phyloP scores from a whole-genome alignment of 2,329 filamentous ascomycete genomes.

The Fusarium nelsonii region DNA sequence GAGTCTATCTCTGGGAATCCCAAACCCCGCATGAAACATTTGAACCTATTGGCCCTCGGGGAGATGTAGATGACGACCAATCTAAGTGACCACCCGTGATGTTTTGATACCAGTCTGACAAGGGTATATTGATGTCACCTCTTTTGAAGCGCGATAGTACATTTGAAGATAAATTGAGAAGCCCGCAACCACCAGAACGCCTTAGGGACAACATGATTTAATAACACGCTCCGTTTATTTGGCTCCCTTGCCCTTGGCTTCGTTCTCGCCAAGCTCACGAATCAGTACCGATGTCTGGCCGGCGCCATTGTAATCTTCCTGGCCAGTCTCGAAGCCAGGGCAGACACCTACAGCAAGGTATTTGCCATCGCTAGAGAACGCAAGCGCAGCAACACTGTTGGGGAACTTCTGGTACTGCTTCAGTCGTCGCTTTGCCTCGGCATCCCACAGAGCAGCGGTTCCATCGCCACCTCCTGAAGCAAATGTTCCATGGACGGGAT shows the following conservation, averaged over 20 bases:
- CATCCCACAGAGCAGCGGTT: constrained; percentile 94
- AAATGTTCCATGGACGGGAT: constrained; percentile 85
- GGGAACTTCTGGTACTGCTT: constrained; percentile 89
- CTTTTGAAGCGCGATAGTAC: constrained; percentile 36
- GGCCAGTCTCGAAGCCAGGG: constrained; percentile 88
- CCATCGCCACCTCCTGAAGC: constrained; percentile 91
- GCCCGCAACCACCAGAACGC: constrained; percentile 50
- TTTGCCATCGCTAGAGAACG: constrained; percentile 82
- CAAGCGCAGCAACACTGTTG: constrained; percentile 80
- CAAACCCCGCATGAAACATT: background rate
- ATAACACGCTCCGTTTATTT: constrained; percentile 62
- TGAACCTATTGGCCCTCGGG: background rate
- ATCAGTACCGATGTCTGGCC: constrained; percentile 83
- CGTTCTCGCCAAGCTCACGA: constrained; percentile 85
- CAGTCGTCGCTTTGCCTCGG: constrained; percentile 88
- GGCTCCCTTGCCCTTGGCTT: constrained; percentile 86
- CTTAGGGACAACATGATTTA: constrained; percentile 44
- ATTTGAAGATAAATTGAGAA: constrained; percentile 44
- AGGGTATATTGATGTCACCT: constrained; percentile 52
- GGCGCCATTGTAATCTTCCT: constrained; percentile 80
- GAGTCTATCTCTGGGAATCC: constrained; percentile 27
- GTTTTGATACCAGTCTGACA: constrained; percentile 29
- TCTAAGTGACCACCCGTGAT: background rate
- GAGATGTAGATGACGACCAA: background rate
- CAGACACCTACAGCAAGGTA: constrained; percentile 84